phyloP scores from a whole-genome alignment of 768 basidiomycete genomes.

The Sarcomyxa edulis region DNA sequence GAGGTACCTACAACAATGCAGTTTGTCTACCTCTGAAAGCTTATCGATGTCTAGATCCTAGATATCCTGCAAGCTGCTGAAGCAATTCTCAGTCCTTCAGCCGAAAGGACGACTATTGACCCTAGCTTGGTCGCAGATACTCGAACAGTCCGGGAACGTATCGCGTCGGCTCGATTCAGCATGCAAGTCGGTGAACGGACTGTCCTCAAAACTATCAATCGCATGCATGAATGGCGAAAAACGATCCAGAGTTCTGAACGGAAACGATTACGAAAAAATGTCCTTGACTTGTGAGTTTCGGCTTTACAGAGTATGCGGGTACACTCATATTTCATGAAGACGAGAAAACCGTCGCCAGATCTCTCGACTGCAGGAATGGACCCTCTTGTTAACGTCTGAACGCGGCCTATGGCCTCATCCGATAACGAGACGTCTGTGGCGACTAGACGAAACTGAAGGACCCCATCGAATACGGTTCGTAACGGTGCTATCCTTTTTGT shows the following conservation, averaged over 20 bases:
- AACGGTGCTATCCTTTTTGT: conserved; percentile 1
- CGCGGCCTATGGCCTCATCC: conserved; percentile 77
- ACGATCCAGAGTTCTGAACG: conserved; percentile 63
- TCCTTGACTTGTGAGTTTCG: conserved; percentile 63
- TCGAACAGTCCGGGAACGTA: conserved; percentile 46
- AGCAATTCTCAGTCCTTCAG: conserved; percentile 41
- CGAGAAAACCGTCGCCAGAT: conserved; percentile 75
- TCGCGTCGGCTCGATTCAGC: conserved; percentile 54
- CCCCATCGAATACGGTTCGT: conserved; percentile 77
- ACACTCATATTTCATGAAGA: conserved; percentile 29
- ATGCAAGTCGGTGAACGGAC: conserved; percentile 60
- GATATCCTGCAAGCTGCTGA: conserved; percentile 54
- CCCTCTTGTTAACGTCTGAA: conserved; percentile 60
- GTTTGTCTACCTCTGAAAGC: neutral
- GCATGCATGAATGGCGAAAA: conserved; percentile 71
- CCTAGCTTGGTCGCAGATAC: conserved; percentile 44
- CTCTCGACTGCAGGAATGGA: conserved; percentile 54
- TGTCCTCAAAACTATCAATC: conserved; percentile 54
- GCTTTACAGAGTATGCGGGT: neutral
- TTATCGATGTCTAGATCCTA: conserved; percentile 48
- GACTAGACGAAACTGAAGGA: conserved; percentile 89
- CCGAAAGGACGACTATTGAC: conserved; percentile 47
- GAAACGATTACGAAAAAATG: conserved; percentile 65
- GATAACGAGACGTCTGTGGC: conserved; percentile 49
- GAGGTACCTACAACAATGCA: conserved; percentile 43